A percentile compares a stretch with the other conserved stretches of the same genome.
phyloP scores from a whole-genome alignment of 371 early-diverging fungal genomes.

The Smittium culicis region DNA sequence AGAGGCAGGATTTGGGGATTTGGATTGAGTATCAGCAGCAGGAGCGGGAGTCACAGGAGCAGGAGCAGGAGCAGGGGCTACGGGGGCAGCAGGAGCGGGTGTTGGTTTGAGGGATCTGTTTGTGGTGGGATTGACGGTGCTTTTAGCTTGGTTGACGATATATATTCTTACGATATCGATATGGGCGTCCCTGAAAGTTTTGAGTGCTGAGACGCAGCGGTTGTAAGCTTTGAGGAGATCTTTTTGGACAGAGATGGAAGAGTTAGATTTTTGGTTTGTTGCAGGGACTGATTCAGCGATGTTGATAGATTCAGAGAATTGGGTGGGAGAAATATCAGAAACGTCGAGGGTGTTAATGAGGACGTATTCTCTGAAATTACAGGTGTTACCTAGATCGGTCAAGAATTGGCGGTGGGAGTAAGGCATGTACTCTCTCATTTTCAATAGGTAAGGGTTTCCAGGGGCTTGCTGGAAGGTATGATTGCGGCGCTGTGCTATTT shows the following conservation, averaged over 20 bases:
- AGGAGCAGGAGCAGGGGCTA: neutral
- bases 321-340: neutral
- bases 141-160: constrained; percentile 74
- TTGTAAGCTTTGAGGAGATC: constrained; percentile 56
- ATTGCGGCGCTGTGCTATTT: constrained; percentile 20
- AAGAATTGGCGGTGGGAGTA: constrained; percentile 72
- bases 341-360: constrained; percentile 14
- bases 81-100: neutral
- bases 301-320: neutral
- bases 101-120: neutral
- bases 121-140: constrained; percentile 13
- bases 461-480: constrained; percentile 24
- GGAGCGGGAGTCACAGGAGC: neutral
- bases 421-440: constrained; percentile 91
- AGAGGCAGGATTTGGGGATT: neutral
- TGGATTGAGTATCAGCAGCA: neutral
- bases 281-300: constrained; percentile 16
- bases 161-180: constrained; percentile 83
- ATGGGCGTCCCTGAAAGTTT: constrained; percentile 78
- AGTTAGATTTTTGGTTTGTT: constrained; percentile 19
- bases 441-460: constrained; percentile 52
- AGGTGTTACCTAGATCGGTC: constrained; percentile 47
- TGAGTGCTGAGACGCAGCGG: constrained; percentile 58
- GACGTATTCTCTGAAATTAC: constrained; percentile 29
- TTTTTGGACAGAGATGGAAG: constrained; percentile 39